Conservation (phyloP, 495 filamentous ascomycete species). For the Penicillium argentinense region DNA sequence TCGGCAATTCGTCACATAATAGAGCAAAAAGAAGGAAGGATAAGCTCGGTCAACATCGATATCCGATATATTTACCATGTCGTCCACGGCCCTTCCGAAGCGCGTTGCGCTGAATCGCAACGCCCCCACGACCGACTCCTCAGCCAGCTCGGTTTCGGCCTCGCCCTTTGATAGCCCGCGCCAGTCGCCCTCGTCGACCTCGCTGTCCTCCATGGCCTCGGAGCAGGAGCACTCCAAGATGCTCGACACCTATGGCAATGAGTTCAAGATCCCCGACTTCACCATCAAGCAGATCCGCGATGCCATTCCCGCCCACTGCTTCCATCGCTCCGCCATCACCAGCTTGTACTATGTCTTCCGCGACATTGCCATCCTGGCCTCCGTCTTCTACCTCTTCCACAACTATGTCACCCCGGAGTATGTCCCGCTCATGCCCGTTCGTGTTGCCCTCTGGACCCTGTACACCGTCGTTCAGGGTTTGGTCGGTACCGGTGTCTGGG, state of each 20-base stretch:
- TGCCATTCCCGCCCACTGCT: conserved; percentile 64
- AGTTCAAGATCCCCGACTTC: conserved; percentile 69
- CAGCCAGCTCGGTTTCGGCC: conserved; percentile 60
- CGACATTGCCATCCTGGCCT: conserved; percentile 54
- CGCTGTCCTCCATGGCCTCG: conserved; percentile 84
- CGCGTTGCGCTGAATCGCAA: conserved; percentile 52
- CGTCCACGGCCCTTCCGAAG: conserved; percentile 58
- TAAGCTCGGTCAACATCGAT: conserved; percentile 1
- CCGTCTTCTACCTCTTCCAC: conserved; percentile 63
- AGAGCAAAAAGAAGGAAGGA: background rate
- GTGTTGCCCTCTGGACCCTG: conserved; percentile 53
- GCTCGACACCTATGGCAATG: conserved; percentile 65
- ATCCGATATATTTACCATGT: conserved; percentile 39
- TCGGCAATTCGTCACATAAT: too few species aligned
- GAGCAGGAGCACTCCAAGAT: conserved; percentile 54
- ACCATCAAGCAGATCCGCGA: conserved; percentile 70
- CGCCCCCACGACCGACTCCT: conserved; percentile 55
- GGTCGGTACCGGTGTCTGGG: conserved; percentile 67
- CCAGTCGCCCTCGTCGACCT: conserved; percentile 82
- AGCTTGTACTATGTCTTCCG: conserved; percentile 65
- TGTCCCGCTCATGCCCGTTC: conserved; percentile 50
- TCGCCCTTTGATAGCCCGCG: conserved; percentile 70
- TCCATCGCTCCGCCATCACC: conserved; percentile 59
- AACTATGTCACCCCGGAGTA: conserved; percentile 65
- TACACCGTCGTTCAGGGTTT: conserved; percentile 68